Evolutionary conservation across 164 flowering plant genomes (phyloP), one percentile per base, ranked within the genome.

Genomic region (Liquidambar formosana): DNA sequence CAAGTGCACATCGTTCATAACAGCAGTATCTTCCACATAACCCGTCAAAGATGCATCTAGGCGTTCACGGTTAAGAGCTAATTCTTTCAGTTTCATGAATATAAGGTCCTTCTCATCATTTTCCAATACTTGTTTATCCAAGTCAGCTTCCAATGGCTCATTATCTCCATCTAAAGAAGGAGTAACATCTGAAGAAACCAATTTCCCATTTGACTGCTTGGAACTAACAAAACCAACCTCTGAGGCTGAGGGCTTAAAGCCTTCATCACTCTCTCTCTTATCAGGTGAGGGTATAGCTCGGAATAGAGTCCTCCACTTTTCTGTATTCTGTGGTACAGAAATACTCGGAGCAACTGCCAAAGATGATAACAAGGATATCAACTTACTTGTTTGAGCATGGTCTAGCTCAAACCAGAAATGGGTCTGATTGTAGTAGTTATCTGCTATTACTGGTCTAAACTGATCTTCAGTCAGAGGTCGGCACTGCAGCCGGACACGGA

Each of bases 331-430:
- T 8, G 73, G 78, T 2, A 54, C 52, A 62, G 57, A 61, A 18
- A 71, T 8, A 28, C 78, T 57, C 19, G 83, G 73, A 52, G 79
- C 52, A 61, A 76, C 64, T 9, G 87, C 78, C 54, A 60, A 54
- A 56, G 90, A 75, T 22, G 86, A 73, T 13, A 90, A 77, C 56
- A 84, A 53, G 23, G 74, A 61, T 1, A 85, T 76, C 80, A 95
- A 76, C 70, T 77, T 83, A 58, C 71, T 78, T 10, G 89, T 73
- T 72, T 93, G 98, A 60, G 78, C 79, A 75, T 89, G 91, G 74
- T 95, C 99, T 16, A 95, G 83, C 84, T 95, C 97, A 76, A 93
- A 93, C 89, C 91, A 84, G 71, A 95, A 91, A 76, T 79, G 90
- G 18, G 6, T 47, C 0, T 4, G 46, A 53, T 3, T 57, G 72